These are phyloP conservation scores for Coemansia sp. DNA, from an alignment of 192 early-diverging fungal species.

Conservation along the genomic window DNA sequence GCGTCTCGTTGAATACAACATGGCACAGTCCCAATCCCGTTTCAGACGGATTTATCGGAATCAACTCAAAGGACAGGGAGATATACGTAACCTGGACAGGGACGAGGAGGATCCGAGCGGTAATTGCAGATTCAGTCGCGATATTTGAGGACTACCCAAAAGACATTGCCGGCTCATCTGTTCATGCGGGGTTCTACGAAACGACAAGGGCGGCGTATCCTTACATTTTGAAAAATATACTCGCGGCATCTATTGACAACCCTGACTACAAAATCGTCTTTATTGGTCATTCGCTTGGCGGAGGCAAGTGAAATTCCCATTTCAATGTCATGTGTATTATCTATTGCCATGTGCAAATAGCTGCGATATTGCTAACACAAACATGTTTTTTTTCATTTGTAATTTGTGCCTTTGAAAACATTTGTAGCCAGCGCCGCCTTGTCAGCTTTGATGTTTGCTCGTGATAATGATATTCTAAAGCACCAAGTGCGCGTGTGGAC, in stretches of 20 bases:
- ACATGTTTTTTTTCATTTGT: too few species aligned
- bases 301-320: slow-evolving; percentile 27
- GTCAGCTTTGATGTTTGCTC: slow-evolving; percentile 48
- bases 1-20: slow-evolving; percentile 35
- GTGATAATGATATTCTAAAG: slow-evolving; percentile 35
- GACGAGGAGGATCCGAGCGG: slow-evolving; percentile 44
- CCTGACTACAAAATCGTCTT: slow-evolving; percentile 45
- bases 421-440: slow-evolving; percentile 47
- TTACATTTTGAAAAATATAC: slow-evolving; percentile 48
- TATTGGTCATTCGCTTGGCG: slow-evolving; percentile 52
- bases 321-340: background rate
- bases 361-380: too few species aligned
- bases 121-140: slow-evolving; percentile 31
- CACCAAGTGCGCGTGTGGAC: slow-evolving; percentile 52
- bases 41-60: slow-evolving; percentile 49
- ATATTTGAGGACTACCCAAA: slow-evolving; percentile 37
- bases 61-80: slow-evolving; percentile 37
- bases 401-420: background rate
- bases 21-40: slow-evolving; percentile 52
- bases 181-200: slow-evolving; percentile 43
- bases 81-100: slow-evolving; percentile 54
- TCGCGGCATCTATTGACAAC: slow-evolving; percentile 20
- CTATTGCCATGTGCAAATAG: background rate
- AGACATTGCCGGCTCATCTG: slow-evolving; percentile 29
- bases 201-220: slow-evolving; percentile 43